Evolutionary conservation across 2,329 filamentous ascomycete species (phyloP).

Genomic region (Rutstroemia sp.): DNA sequence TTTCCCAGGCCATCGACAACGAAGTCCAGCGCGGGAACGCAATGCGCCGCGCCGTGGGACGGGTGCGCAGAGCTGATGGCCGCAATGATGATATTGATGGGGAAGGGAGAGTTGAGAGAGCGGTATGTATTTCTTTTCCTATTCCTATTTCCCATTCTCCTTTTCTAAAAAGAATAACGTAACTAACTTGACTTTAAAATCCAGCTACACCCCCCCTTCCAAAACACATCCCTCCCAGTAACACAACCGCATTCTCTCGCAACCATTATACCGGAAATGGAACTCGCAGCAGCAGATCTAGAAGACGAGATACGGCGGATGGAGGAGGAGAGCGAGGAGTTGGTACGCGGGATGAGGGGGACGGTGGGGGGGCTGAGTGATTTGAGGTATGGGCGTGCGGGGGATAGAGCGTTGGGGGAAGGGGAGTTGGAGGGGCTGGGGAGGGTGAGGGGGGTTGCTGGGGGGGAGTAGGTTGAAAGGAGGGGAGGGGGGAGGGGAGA

Average conservation of each 20-base stretch:
- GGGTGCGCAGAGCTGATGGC: conserved; percentile 44
- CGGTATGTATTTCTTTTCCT: conserved; percentile 33
- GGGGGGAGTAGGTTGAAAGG: background rate
- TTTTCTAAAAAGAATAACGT: too few species aligned
- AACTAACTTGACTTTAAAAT: background rate
- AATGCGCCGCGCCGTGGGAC: conserved; percentile 50
- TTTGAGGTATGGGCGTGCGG: conserved; percentile 70
- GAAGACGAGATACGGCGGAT: conserved; percentile 61
- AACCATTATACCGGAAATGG: conserved; percentile 62
- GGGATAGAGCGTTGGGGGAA: conserved; percentile 54
- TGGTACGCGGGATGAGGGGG: conserved; percentile 55
- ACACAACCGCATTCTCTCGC: conserved; percentile 51
- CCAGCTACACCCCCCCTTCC: conserved; percentile 2
- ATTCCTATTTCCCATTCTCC: too few species aligned
- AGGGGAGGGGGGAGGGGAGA: background rate
- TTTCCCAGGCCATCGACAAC: conserved; percentile 56
- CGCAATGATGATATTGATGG: conserved; percentile 52
- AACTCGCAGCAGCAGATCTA: conserved; percentile 56
- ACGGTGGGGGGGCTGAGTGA: conserved; percentile 72
- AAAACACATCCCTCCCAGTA: conserved; percentile 36
- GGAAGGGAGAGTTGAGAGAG: conserved; percentile 39
- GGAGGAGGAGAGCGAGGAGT: conserved; percentile 53
- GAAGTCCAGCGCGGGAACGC: conserved; percentile 55
- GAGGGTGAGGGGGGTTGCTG: background rate
- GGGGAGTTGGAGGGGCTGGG: conserved; percentile 42